Evolutionary conservation across 1,284 basidiomycete species (phyloP).

Genomic region (Boletus sp.): DNA sequence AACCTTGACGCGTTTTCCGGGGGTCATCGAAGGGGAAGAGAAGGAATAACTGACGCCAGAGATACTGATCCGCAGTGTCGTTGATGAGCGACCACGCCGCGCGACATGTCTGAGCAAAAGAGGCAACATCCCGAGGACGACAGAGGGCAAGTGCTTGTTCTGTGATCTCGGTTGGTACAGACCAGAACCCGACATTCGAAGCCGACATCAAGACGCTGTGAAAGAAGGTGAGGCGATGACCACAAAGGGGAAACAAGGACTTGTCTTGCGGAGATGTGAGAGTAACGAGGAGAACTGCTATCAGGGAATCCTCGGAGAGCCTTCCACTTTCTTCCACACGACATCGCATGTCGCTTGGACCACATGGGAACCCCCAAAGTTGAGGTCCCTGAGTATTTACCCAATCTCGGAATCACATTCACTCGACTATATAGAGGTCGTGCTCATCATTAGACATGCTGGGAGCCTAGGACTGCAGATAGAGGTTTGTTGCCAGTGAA

Average conservation of each 20-base stretch:
- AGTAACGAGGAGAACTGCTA: neutral
- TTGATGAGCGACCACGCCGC: constrained; percentile 47
- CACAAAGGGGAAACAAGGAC: neutral
- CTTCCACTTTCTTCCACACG: neutral
- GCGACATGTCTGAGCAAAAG: constrained; percentile 52
- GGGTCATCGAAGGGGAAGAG: constrained; percentile 56
- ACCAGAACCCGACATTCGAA: constrained; percentile 18
- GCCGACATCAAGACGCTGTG: constrained; percentile 6
- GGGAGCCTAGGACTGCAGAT: neutral
- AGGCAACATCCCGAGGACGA: constrained; percentile 50
- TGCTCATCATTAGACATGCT: neutral
- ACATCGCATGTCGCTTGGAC: neutral
- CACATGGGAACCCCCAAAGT: constrained; percentile 3
- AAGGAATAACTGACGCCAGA: constrained; percentile 64
- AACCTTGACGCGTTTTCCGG: constrained; percentile 29
- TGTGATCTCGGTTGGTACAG: constrained; percentile 52
- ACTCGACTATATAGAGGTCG: neutral
- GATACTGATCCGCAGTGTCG: constrained; percentile 46
- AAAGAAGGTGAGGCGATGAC: neutral
- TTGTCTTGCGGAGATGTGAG: constrained; percentile 1
- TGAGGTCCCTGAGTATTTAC: neutral
- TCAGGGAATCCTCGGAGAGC: neutral
- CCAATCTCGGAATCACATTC: neutral
- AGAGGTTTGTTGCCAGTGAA: too few species aligned
- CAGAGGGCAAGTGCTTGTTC: constrained; percentile 54